phyloP scores from a whole-genome alignment of 202 grass and related monocot genomes.

The Setaria italica region DNA sequence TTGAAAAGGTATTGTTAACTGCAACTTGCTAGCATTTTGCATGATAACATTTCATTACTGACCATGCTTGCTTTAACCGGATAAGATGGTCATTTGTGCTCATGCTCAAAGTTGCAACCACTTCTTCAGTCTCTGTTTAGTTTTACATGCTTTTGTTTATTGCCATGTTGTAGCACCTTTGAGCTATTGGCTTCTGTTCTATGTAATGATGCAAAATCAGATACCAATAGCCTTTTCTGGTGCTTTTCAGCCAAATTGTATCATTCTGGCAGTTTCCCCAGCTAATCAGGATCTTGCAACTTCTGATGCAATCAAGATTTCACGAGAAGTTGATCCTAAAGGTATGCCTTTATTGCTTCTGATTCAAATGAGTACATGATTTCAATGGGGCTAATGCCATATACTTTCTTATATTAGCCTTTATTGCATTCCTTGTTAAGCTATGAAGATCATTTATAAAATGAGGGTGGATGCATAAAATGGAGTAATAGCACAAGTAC shows the following conservation, averaged over 20 bases:
- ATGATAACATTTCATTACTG: slow-evolving; percentile 10
- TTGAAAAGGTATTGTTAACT: slow-evolving; percentile 84
- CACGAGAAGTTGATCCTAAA: slow-evolving; percentile 96
- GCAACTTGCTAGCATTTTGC: slow-evolving; percentile 8
- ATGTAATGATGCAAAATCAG: slow-evolving; percentile 14
- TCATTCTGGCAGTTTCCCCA: slow-evolving; percentile 98
- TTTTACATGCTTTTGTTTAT: slow-evolving; percentile 24
- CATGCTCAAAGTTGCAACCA: background rate
- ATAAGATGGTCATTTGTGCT: background rate
- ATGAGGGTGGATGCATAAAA: background rate
- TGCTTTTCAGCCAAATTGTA: slow-evolving; percentile 85
- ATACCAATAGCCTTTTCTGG: background rate
- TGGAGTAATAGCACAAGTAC: background rate
- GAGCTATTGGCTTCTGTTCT: slow-evolving; percentile 14
- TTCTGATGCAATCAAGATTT: slow-evolving; percentile 99
- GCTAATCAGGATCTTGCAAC: slow-evolving; percentile 99
- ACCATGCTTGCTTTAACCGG: background rate
- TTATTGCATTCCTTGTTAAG: background rate
- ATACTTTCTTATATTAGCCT: background rate
- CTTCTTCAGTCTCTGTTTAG: background rate
- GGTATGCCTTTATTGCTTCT: slow-evolving; percentile 55
- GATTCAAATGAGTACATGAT: background rate
- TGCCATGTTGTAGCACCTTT: background rate
- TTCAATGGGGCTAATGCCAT: background rate
- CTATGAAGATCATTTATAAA: slow-evolving; percentile 4